These are phyloP conservation scores for Aeschynomene evenia DNA, from an alignment of 306 rosid genomes.

Conservation along the genomic window DNA sequence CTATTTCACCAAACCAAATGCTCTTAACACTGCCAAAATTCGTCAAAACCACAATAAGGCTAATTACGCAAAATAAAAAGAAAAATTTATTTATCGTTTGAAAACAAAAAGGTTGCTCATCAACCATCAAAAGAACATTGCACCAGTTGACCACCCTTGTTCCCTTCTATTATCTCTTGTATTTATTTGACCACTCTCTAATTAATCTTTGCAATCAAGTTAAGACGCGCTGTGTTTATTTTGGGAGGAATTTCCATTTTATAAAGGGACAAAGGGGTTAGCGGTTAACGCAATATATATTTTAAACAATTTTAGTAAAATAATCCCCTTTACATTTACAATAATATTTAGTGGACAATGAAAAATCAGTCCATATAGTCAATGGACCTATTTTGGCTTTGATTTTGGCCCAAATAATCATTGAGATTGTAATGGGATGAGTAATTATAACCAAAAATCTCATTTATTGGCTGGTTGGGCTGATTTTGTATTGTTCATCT, in stretches of 20 bases:
- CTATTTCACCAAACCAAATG: constrained; percentile 47
- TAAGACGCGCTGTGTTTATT: background rate
- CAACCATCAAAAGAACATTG: constrained; percentile 31
- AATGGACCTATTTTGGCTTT: too few relatives aligned
- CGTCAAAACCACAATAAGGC: constrained; percentile 35
- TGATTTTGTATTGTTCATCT: too few relatives aligned
- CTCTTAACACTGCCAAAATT: constrained; percentile 18
- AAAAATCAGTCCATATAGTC: too few relatives aligned
- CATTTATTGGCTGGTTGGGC: too few relatives aligned
- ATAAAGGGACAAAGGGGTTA: background rate
- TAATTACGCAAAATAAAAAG: constrained; percentile 4
- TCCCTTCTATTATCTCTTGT: constrained; percentile 8
- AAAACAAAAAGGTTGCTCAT: background rate
- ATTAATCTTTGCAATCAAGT: constrained; percentile 26
- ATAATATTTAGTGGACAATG: too few relatives aligned
- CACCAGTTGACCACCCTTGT: constrained; percentile 31
- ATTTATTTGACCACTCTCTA: background rate
- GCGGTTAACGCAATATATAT: background rate
- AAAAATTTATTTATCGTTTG: background rate
- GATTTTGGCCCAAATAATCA: too few relatives aligned
- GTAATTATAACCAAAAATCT: too few relatives aligned
- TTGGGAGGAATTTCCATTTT: background rate
- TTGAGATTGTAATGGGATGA: too few relatives aligned
- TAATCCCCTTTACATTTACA: too few relatives aligned
- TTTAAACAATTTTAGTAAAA: background rate